Evolutionary conservation across 805 yeast species (phyloP).

Genomic region (Jamesozyma gamospora): DNA sequence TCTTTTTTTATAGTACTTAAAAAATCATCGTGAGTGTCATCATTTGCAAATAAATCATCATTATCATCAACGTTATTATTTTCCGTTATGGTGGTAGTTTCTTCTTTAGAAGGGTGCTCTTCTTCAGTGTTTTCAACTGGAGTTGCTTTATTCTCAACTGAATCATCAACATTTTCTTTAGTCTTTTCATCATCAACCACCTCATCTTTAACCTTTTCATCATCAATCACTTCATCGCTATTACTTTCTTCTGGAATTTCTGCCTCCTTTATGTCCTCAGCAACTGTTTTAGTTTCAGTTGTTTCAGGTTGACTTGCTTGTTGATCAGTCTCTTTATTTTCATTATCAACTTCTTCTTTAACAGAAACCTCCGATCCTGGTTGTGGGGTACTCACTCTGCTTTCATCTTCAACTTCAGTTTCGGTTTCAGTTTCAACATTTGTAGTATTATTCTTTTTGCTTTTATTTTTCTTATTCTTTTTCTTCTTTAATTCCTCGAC

Average conservation of each 20-base stretch:
- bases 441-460: slow-evolving; percentile 27
- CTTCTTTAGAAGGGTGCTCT: slow-evolving; percentile 3
- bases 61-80: neutral
- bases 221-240: neutral
- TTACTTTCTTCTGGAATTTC: neutral
- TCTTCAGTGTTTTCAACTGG: slow-evolving; percentile 4
- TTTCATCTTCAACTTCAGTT: slow-evolving; percentile 1
- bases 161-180: neutral
- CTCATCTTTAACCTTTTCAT: neutral
- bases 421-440: slow-evolving; percentile 4
- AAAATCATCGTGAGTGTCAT: slow-evolving; percentile 15
- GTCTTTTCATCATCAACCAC: slow-evolving; percentile 2
- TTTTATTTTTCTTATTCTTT: slow-evolving; percentile 37
- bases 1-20: slow-evolving; percentile 25
- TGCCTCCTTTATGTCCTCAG: neutral
- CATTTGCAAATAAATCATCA: slow-evolving; percentile 9
- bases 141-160: neutral
- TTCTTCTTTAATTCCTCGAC: slow-evolving; percentile 60
- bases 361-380: slow-evolving; percentile 8
- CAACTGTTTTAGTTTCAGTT: neutral
- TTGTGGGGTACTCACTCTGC: neutral
- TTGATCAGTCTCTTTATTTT: neutral
- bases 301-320: neutral
- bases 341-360: slow-evolving; percentile 2
- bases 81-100: slow-evolving; percentile 1